Base-by-base conservation (phyloP, 352 stramenopile species). In the Lagenidium giganteum region DNA sequence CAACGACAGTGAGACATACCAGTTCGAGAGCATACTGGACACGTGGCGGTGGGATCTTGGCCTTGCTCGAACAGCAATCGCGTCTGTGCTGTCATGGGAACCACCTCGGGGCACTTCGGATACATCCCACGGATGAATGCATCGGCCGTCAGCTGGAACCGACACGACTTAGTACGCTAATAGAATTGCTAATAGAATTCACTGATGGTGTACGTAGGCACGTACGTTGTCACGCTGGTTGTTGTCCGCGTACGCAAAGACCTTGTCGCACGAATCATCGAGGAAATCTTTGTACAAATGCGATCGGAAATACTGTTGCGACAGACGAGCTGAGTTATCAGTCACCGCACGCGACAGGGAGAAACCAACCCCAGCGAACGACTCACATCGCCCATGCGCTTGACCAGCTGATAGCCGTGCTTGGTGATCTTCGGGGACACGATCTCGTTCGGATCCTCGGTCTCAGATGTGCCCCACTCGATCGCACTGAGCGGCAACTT, bases 351-450 rank as follows among this genome's bases (percentile, higher is more conserved):
- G n/a, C n/a, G n/a, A n/a, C n/a, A n/a, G n/a, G n/a, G n/a, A 24
- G n/a, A 42, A 21, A 51, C 43, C 16, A 39, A 24, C 16, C 23
- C 4, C 18, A 23, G 27, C n/a, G 26, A 29, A 8, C 21, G 8
- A 39, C 24, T 13, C 26, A 83, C 76, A 48, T 83, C 51, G 25
- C 77, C 77, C 77, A 89, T 89, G 28, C 50, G 54, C 47, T 86
- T 51, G 3, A 89, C 51, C 18, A 86, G 58, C 18, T 61, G 47
- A 42, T 70, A 83, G 36, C 77, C 77, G 60, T 89, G 77, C 39
- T 80, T 81, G 8, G 77, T 89, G 50, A 89, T 67, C 46, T 89
- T 89, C n/a, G 77, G 77, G 6, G 73, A 78, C 43, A 89, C 77
- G 44, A 67, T 51, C 49, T 87, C 74, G 3, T 30, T 52, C 31